These are phyloP conservation scores for Penicillium soppii DNA, from an alignment of 495 filamentous ascomycete genomes.

Conservation along the genomic window DNA sequence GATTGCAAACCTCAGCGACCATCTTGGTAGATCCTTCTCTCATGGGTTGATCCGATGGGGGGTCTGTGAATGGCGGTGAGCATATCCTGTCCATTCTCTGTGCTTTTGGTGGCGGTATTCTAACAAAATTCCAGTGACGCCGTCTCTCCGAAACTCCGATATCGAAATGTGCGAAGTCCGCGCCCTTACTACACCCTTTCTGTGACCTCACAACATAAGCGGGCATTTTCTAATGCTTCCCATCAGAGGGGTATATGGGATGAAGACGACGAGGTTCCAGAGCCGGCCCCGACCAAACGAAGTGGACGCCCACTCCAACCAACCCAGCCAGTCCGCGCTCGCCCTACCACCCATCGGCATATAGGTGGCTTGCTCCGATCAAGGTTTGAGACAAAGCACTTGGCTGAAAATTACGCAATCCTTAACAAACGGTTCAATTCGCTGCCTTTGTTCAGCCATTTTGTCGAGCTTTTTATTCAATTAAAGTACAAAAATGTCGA, in stretches of 20 bases:
- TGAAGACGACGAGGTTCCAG: constrained; percentile 1
- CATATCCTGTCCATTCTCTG: not conserved
- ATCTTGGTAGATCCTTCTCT: not conserved
- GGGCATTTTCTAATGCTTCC: not conserved
- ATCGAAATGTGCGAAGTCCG: not conserved
- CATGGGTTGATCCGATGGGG: not conserved
- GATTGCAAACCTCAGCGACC: constrained; percentile 1
- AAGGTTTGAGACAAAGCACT: not conserved
- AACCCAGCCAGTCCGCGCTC: not conserved
- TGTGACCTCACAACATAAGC: not conserved
- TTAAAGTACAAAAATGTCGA: not conserved
- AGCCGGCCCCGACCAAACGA: not conserved
- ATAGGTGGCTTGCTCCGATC: constrained; percentile 1
- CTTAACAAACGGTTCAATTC: not conserved
- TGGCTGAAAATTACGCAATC: not conserved
- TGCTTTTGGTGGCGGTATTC: not conserved
- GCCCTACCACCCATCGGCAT: not conserved
- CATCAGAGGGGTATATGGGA: not conserved
- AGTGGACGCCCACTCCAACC: not conserved
- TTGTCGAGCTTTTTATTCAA: not conserved
- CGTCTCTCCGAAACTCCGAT: not conserved
- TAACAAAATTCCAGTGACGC: not conserved
- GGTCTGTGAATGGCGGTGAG: not conserved
- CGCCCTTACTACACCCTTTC: not conserved
- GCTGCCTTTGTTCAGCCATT: not conserved